Conservation (phyloP, 257 asterid species). For the Scutellaria minor region DNA sequence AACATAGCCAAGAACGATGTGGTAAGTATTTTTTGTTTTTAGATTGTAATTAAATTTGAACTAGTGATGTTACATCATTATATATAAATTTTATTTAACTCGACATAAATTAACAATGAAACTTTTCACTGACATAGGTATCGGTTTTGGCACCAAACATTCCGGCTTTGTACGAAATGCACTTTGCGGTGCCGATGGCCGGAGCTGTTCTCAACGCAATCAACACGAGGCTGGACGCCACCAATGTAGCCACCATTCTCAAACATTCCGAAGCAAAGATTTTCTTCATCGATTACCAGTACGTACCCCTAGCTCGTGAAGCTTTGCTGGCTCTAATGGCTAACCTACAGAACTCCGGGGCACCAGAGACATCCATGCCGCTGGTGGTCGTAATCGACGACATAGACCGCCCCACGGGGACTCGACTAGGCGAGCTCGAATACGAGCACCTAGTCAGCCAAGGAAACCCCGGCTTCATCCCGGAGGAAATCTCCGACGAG, state of each 20-base stretch:
- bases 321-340: conserved; percentile 54
- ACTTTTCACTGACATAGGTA: conserved; percentile 45
- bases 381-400: conserved; percentile 72
- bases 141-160: conserved; percentile 90
- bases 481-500: conserved; percentile 60
- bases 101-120: no score
- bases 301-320: conserved; percentile 51
- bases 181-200: conserved; percentile 94
- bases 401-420: conserved; percentile 50
- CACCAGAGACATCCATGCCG: conserved; percentile 42
- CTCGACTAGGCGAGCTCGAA: conserved; percentile 62
- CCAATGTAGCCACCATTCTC: conserved; percentile 64
- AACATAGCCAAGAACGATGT: conserved; percentile 63
- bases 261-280: conserved; percentile 71
- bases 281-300: conserved; percentile 66
- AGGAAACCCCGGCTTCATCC: conserved; percentile 47
- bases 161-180: conserved; percentile 89
- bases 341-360: conserved; percentile 18
- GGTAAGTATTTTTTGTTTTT: conserved; percentile 44
- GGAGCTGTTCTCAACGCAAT: conserved; percentile 86
- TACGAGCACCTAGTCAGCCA: conserved; percentile 59
- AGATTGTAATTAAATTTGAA: no score
- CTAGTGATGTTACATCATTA: no score
- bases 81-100: no score
- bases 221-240: conserved; percentile 78